These are phyloP conservation scores for Coleophoma cylindrospora DNA, from an alignment of 2,329 filamentous ascomycete genomes.

Conservation along the genomic window DNA sequence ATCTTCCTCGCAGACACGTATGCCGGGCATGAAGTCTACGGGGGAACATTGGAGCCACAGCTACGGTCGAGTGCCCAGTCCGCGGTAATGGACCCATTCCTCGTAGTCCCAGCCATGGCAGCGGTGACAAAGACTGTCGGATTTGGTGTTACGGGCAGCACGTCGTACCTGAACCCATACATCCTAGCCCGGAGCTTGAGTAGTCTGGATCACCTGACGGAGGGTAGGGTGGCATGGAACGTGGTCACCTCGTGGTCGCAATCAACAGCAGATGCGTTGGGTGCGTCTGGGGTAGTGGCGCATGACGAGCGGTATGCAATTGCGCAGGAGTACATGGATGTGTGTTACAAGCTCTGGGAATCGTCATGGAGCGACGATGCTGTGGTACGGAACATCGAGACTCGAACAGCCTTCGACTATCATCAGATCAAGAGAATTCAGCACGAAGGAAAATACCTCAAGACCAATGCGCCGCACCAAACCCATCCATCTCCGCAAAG, in stretches of 20 bases:
- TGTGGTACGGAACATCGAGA: background rate
- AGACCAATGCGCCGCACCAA: slow-evolving; percentile 42
- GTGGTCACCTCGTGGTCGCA: slow-evolving; percentile 64
- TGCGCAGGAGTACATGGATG: slow-evolving; percentile 57
- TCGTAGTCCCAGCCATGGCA: slow-evolving; percentile 59
- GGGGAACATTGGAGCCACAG: background rate
- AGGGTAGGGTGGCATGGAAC: slow-evolving; percentile 40
- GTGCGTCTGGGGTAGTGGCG: slow-evolving; percentile 46
- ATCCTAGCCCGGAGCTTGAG: background rate
- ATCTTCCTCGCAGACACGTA: background rate
- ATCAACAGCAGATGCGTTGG: slow-evolving; percentile 57
- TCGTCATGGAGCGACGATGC: slow-evolving; percentile 50
- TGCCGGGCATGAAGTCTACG: background rate
- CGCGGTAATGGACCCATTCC: slow-evolving; percentile 40
- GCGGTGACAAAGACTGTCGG: slow-evolving; percentile 57
- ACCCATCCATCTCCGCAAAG: slow-evolving; percentile 60
- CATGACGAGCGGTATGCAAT: slow-evolving; percentile 61
- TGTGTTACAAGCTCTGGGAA: slow-evolving; percentile 61
- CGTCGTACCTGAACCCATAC: slow-evolving; percentile 61
- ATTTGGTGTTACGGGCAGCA: slow-evolving; percentile 60
- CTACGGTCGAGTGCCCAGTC: background rate
- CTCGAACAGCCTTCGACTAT: background rate
- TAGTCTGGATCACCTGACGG: slow-evolving; percentile 48
- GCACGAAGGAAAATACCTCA: slow-evolving; percentile 1
- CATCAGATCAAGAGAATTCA: background rate